A percentile compares a stretch with the other conserved stretches of the same genome.
Conservation (phyloP, 2,329 filamentous ascomycete species). For the Curvularia verruculosa region DNA sequence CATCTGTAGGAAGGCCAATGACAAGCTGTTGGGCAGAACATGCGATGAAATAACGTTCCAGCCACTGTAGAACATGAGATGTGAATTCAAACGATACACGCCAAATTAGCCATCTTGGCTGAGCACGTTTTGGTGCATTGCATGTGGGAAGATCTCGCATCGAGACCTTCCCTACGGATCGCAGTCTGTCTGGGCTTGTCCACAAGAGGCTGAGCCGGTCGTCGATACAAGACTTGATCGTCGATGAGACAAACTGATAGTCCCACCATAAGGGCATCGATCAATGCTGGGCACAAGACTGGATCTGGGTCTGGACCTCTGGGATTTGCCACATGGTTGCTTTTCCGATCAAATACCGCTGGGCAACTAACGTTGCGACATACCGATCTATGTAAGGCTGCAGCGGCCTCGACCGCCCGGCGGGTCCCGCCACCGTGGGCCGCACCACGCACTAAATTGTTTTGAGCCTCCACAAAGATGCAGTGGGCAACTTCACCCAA, state of each 20-base stretch:
- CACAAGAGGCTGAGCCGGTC: constrained; percentile 17
- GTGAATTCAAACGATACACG: constrained; percentile 16
- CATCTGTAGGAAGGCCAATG: not conserved
- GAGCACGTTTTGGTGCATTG: constrained; percentile 1
- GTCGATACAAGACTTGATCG: not conserved
- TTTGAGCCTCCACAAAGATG: constrained; percentile 12
- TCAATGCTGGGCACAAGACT: not conserved
- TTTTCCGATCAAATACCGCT: not conserved
- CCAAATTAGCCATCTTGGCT: constrained; percentile 18
- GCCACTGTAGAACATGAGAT: not conserved
- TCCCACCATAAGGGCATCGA: not conserved
- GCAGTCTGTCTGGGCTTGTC: constrained; percentile 4
- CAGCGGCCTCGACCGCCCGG: not conserved
- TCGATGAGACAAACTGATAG: constrained; percentile 9
- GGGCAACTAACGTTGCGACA: too few relatives aligned
- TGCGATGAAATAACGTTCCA: too few relatives aligned
- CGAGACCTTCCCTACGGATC: constrained; percentile 31
- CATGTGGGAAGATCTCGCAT: constrained; percentile 20
- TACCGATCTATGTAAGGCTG: not conserved
- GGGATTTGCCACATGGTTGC: not conserved
- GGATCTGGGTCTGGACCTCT: not conserved
- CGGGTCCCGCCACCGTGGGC: constrained; percentile 1
- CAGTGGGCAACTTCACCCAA: constrained; percentile 1
- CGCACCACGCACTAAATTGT: constrained; percentile 8
- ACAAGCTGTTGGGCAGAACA: not conserved